Conservation (phyloP, 352 stramenopile species). For the Peronospora belbahrii region DNA sequence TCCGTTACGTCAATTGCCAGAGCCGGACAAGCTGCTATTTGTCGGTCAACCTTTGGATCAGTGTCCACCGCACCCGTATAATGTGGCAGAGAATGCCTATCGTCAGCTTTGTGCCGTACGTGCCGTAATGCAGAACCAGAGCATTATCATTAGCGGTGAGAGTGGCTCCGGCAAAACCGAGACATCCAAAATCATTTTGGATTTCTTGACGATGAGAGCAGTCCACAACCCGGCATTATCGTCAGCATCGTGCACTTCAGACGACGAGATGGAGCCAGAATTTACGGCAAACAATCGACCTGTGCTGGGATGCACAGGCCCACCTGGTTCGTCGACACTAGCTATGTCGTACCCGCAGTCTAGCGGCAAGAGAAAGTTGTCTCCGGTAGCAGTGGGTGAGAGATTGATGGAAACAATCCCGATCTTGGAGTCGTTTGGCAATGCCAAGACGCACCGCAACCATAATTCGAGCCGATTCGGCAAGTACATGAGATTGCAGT, state of each 20-base stretch:
- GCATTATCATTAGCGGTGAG: conserved; percentile 92
- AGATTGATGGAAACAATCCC: conserved; percentile 86
- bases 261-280: conserved; percentile 64
- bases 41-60: conserved; percentile 54
- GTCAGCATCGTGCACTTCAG: conserved; percentile 35
- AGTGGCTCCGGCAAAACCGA: conserved; percentile 93
- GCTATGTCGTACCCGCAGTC: conserved; percentile 73
- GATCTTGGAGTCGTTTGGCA: conserved; percentile 87
- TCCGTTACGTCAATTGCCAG: conserved; percentile 61
- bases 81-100: conserved; percentile 80
- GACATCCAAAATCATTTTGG: conserved; percentile 90
- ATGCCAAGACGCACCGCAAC: conserved; percentile 85
- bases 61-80: conserved; percentile 77
- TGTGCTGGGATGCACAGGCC: conserved; percentile 22
- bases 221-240: conserved; percentile 43
- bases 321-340: conserved; percentile 39
- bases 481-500: conserved; percentile 88
- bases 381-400: conserved; percentile 58
- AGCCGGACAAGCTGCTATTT: conserved; percentile 67
- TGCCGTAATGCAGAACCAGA: conserved; percentile 88
- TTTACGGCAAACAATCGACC: conserved; percentile 30
- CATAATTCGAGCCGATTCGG: conserved; percentile 89
- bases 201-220: conserved; percentile 75
- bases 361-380: conserved; percentile 44
- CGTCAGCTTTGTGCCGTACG: conserved; percentile 72